Conservation (phyloP, 148 eudicot species). For the Persicaria tinctoria region DNA sequence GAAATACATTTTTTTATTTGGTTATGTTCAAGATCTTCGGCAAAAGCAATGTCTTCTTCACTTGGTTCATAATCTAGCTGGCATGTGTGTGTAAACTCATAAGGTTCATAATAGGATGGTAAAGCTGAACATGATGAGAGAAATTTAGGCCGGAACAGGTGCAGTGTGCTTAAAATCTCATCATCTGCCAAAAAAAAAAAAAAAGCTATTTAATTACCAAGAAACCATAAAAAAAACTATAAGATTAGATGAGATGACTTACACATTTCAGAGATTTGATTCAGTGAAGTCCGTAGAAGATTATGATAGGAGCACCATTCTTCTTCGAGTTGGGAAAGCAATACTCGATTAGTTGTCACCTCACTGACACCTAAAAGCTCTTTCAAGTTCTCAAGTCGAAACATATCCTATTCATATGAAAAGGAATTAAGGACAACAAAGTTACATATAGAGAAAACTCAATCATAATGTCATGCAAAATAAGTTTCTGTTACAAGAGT, state of each 20-base stretch:
- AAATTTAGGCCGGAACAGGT: conserved; percentile 68
- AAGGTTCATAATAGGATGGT: conserved; percentile 60
- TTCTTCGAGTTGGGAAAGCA: conserved; percentile 50
- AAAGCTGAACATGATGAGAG: conserved; percentile 42
- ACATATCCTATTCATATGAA: conserved; percentile 52
- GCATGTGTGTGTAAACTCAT: conserved; percentile 55
- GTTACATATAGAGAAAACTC: neutral
- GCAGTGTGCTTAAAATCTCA: conserved; percentile 59
- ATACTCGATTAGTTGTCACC: conserved; percentile 16
- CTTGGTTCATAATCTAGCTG: conserved; percentile 27
- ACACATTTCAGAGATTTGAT: conserved; percentile 70
- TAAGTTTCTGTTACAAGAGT: neutral
- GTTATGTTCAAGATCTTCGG: conserved; percentile 28
- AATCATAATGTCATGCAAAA: neutral
- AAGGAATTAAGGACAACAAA: neutral
- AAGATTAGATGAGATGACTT: conserved; percentile 19
- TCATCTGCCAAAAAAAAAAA: conserved; percentile 47
- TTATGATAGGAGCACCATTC: conserved; percentile 86
- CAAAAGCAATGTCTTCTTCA: conserved; percentile 24
- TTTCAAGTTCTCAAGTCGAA: conserved; percentile 49
- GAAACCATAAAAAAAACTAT: neutral
- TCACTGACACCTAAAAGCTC: conserved; percentile 30
- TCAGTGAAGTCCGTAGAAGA: conserved; percentile 62
- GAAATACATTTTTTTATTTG: conserved; percentile 44
- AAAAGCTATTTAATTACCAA: neutral